phyloP scores from a whole-genome alignment of 495 filamentous ascomycete genomes.

The Paragyromitra xinjiangensis region DNA sequence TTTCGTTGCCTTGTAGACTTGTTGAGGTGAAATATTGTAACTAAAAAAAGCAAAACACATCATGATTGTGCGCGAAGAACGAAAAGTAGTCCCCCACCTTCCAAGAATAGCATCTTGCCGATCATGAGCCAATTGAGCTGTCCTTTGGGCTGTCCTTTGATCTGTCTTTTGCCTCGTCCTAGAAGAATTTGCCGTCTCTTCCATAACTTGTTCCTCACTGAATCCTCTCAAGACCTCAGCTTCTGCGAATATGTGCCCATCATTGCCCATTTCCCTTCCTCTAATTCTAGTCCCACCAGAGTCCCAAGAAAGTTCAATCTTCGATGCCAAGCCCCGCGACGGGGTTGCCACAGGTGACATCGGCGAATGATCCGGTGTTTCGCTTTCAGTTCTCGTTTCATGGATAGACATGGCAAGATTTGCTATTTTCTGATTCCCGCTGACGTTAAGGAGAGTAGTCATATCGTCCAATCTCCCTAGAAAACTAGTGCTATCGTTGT shows the following conservation, averaged over 20 bases:
- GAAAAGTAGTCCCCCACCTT: conserved; percentile 63
- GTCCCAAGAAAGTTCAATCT: conserved; percentile 48
- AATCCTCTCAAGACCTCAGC: conserved; percentile 61
- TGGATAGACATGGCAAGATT: conserved; percentile 67
- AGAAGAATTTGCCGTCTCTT: conserved; percentile 42
- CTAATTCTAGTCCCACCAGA: conserved; percentile 19
- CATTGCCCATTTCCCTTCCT: conserved; percentile 55
- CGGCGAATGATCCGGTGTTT: conserved; percentile 6
- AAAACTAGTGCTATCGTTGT: conserved; percentile 59
- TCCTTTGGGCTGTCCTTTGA: conserved; percentile 55
- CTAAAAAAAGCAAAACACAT: conserved; percentile 13
- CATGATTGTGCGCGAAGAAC: conserved; percentile 3
- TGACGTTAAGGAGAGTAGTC: conserved; percentile 74
- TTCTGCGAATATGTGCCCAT: conserved; percentile 71
- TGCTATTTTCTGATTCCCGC: conserved; percentile 81
- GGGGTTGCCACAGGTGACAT: conserved; percentile 1
- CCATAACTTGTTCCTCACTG: conserved; percentile 47
- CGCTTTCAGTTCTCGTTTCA: conserved; percentile 26
- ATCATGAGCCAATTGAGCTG: conserved; percentile 59
- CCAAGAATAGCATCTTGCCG: conserved; percentile 66
- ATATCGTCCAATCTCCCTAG: conserved; percentile 69
- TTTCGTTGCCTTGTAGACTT: conserved; percentile 3
- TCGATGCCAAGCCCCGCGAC: conserved; percentile 26
- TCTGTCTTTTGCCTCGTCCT: conserved; percentile 46
- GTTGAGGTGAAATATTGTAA: conserved; percentile 14